Conservation (phyloP, 2,329 filamentous ascomycete genomes). For the Drechslerella dactyloides region DNA sequence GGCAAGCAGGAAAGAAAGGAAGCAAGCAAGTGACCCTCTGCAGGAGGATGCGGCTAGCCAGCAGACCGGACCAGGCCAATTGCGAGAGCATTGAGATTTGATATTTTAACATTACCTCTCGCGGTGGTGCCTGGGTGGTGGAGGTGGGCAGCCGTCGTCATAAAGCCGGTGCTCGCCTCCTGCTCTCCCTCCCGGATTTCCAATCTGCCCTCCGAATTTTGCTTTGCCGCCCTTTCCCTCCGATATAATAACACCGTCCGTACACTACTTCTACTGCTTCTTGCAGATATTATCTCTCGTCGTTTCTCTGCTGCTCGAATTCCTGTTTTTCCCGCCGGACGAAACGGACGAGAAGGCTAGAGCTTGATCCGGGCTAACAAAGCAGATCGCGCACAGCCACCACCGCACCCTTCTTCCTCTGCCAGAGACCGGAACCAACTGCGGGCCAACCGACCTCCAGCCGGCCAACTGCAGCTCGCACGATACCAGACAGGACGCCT, state of each 20-base stretch:
- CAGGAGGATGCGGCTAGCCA: neutral
- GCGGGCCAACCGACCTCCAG: neutral
- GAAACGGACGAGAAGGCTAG: neutral
- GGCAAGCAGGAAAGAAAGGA: neutral
- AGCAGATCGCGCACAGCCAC: constrained; percentile 45
- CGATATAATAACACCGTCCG: constrained; percentile 24
- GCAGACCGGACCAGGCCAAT: neutral
- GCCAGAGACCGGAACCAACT: no score
- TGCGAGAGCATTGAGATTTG: neutral
- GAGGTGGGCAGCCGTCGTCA: constrained; percentile 11
- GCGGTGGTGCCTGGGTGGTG: no score
- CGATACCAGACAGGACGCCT: neutral
- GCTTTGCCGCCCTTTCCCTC: constrained; percentile 43
- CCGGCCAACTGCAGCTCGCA: neutral
- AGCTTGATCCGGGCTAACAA: constrained; percentile 30
- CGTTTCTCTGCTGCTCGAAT: no score
- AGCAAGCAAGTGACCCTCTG: neutral
- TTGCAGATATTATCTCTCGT: no score
- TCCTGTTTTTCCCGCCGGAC: no score
- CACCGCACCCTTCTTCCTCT: constrained; percentile 5
- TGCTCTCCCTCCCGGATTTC: constrained; percentile 1
- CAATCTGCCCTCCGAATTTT: constrained; percentile 10
- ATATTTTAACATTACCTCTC: no score
- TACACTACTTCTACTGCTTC: no score
- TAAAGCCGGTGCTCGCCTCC: constrained; percentile 27